These are phyloP conservation scores for Abrus pulchellus DNA, from an alignment of 306 rosid genomes.

Conservation along the genomic window DNA sequence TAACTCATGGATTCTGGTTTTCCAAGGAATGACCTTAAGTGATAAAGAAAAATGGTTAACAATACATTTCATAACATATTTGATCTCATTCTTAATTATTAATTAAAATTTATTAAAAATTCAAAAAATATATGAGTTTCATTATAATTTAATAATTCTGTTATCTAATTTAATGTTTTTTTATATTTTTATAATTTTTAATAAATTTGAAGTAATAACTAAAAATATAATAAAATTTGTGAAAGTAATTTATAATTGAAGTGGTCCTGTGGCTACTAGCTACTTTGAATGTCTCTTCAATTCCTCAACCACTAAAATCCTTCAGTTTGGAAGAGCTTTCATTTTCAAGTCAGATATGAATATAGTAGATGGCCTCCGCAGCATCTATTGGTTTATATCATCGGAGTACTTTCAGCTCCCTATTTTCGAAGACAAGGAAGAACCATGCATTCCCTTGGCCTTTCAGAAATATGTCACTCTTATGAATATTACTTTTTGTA, in stretches of 20 bases:
- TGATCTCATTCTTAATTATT: no score
- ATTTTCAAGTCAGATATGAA: conserved; percentile 44
- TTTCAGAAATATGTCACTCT: neutral
- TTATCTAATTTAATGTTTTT: no score
- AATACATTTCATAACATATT: no score
- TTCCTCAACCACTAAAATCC: conserved; percentile 27
- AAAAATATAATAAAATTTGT: no score
- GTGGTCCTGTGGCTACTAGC: conserved; percentile 33
- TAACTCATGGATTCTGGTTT: conserved; percentile 31
- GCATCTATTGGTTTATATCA: neutral
- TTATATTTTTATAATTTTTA: no score
- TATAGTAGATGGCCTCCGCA: neutral
- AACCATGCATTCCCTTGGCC: conserved; percentile 30
- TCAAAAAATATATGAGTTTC: no score
- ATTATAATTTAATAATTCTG: no score
- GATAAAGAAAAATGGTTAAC: no score
- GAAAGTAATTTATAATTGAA: neutral
- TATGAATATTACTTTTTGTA: no score
- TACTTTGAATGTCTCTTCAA: conserved; percentile 24
- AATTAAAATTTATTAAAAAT: no score
- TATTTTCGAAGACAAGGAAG: conserved; percentile 2
- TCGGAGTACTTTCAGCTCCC: neutral
- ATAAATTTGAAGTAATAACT: no score
- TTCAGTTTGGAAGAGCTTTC: conserved; percentile 21
- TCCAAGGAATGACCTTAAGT: neutral